Evolutionary conservation across 495 filamentous ascomycete genomes (phyloP).

Genomic region (Aspergillus coremiiformis): DNA sequence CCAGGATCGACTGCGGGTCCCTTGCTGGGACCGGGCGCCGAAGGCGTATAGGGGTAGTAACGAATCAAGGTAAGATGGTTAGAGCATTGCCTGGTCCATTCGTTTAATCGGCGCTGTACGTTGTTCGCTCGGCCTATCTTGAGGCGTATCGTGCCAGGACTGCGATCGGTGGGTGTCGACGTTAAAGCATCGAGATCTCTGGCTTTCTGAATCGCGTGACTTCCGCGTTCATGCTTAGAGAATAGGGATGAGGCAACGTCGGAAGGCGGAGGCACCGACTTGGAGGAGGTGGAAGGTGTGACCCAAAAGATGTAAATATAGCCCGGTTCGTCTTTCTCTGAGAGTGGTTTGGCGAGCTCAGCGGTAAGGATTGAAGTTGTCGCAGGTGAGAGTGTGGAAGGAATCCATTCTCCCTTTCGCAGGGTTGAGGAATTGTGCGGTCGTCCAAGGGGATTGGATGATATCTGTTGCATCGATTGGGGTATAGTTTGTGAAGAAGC

Average conservation of each 20-base stretch:
- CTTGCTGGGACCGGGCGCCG: constrained; percentile 26
- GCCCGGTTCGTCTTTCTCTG: constrained; percentile 69
- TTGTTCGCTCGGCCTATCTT: constrained; percentile 92
- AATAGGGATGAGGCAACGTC: constrained; percentile 56
- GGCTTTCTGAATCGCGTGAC: constrained; percentile 53
- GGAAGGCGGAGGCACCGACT: constrained; percentile 41
- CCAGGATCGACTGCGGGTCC: constrained; percentile 25
- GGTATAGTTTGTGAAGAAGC: not conserved
- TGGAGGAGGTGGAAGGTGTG: constrained; percentile 42
- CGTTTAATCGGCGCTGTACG: constrained; percentile 81
- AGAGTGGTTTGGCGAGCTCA: constrained; percentile 79
- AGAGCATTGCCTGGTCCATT: constrained; percentile 90
- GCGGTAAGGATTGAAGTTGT: constrained; percentile 57
- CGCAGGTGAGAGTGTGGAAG: constrained; percentile 51
- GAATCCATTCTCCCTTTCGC: constrained; percentile 56
- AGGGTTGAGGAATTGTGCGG: constrained; percentile 24
- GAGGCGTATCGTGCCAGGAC: constrained; percentile 56
- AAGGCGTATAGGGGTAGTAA: constrained; percentile 80
- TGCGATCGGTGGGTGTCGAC: constrained; percentile 21
- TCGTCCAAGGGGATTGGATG: constrained; percentile 1
- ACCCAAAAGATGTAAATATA: constrained; percentile 99
- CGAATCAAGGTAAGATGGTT: constrained; percentile 79
- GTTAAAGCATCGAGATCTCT: constrained; percentile 44
- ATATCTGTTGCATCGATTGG: constrained; percentile 10
- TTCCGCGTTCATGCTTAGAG: constrained; percentile 46